Conservation (phyloP, 2,329 filamentous ascomycete genomes). For the Meredithiella fracta region DNA sequence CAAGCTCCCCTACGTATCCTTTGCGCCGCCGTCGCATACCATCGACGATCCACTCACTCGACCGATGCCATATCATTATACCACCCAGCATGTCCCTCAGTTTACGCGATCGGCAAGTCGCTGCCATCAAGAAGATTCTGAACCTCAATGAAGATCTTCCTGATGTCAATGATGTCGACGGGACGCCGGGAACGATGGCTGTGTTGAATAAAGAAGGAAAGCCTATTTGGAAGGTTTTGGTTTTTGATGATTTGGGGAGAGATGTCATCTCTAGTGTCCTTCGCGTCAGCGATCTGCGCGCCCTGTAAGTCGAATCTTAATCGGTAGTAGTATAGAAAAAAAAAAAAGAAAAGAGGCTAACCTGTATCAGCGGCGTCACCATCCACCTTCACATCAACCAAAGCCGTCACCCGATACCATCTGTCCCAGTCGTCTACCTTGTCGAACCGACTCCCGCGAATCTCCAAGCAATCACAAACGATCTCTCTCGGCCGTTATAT, state of each 20-base stretch:
- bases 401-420: conserved; percentile 74
- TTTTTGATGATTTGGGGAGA: conserved; percentile 80
- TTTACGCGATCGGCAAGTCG: conserved; percentile 12
- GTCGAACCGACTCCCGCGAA: conserved; percentile 75
- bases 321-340: not conserved
- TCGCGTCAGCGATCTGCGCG: conserved; percentile 78
- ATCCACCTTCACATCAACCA: conserved; percentile 60
- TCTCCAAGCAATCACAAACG: conserved; percentile 64
- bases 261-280: conserved; percentile 96
- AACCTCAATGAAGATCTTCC: conserved; percentile 70
- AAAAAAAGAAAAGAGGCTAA: not conserved
- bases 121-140: conserved; percentile 81
- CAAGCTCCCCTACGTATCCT: not conserved
- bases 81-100: not conserved
- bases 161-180: conserved; percentile 42
- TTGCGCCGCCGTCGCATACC: not conserved
- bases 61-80: not conserved
- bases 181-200: conserved; percentile 50
- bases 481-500: conserved; percentile 77
- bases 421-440: conserved; percentile 93
- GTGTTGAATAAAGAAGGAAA: conserved; percentile 76
- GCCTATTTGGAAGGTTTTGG: conserved; percentile 92
- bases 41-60: not conserved
- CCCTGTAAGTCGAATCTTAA: conserved; percentile 32
- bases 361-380: conserved; percentile 57